These are phyloP conservation scores for Thuidium tamariscinum DNA, from an alignment of 225 moss, liverwort and hornwort species.

Conservation along the genomic window DNA sequence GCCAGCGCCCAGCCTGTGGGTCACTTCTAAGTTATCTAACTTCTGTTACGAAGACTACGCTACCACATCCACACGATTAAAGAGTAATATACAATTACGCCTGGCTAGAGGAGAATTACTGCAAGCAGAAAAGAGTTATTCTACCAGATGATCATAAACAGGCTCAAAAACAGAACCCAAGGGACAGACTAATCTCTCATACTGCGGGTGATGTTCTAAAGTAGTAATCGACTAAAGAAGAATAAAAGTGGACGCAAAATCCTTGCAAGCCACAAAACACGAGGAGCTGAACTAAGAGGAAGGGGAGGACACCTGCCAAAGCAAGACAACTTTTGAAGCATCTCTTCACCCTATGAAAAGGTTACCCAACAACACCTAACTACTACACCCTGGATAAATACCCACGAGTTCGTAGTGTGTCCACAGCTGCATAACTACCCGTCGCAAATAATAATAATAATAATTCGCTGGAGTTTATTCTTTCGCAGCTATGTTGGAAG, in stretches of 20 bases:
- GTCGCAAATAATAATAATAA: not conserved
- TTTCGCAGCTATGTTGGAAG: conserved; percentile 41
- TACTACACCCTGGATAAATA: not conserved
- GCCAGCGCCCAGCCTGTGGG: not conserved
- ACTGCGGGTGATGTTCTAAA: not conserved
- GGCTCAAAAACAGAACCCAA: not conserved
- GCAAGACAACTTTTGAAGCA: conserved; percentile 13
- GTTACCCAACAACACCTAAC: not conserved
- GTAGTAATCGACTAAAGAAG: not conserved
- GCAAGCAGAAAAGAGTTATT: not conserved
- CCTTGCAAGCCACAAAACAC: not conserved
- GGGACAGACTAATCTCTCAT: not conserved
- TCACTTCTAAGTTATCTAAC: not conserved
- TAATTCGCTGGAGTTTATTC: not conserved
- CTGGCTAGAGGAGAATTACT: not conserved
- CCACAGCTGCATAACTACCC: not conserved
- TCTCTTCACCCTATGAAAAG: conserved; percentile 22
- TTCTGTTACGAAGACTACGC: not conserved
- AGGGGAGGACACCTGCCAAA: conserved; percentile 42
- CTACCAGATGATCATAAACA: not conserved
- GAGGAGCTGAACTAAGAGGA: not conserved
- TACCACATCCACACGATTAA: not conserved
- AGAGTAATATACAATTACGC: conserved; percentile 3
- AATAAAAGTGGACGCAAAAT: not conserved
- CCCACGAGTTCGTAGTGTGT: not conserved